Evolutionary conservation across 1,284 basidiomycete species (phyloP).

Genomic region (Volvariella volvacea): DNA sequence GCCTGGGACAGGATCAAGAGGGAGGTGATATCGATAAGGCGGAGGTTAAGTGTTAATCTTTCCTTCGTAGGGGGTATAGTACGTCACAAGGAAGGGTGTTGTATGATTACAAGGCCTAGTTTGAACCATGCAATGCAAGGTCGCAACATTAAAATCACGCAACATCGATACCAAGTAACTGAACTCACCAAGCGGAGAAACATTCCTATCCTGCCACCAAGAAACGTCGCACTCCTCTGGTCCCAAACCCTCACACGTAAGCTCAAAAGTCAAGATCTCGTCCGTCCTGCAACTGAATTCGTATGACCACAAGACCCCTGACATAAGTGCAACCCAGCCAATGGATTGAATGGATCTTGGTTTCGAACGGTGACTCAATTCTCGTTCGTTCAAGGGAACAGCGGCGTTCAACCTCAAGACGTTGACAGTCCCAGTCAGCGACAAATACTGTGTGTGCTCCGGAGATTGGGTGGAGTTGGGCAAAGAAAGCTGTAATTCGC

Average conservation of each 20-base stretch:
- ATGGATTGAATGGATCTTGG: neutral
- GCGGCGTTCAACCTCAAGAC: neutral
- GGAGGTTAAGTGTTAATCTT: too few relatives aligned
- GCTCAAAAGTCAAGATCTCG: slow-evolving; percentile 5
- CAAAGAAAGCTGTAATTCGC: slow-evolving; percentile 11
- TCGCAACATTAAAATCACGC: neutral
- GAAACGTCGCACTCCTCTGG: slow-evolving; percentile 7
- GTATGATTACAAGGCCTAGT: neutral
- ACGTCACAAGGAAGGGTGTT: neutral
- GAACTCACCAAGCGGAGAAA: slow-evolving; percentile 2
- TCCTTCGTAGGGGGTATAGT: too few relatives aligned
- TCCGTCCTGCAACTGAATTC: slow-evolving; percentile 6
- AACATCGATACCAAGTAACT: neutral
- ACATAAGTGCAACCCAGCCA: neutral
- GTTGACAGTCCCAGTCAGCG: neutral
- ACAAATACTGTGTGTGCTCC: neutral
- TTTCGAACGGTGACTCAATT: neutral
- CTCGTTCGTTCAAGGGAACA: neutral
- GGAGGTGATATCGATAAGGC: too few relatives aligned
- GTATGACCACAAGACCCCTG: neutral
- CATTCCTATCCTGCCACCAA: slow-evolving; percentile 10
- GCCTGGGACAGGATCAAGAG: too few relatives aligned
- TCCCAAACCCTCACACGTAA: slow-evolving; percentile 1
- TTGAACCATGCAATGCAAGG: too few relatives aligned
- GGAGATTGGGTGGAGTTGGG: slow-evolving; percentile 7